phyloP scores from a whole-genome alignment of 2,329 filamentous ascomycete species.

The Verruconis gallopava region DNA sequence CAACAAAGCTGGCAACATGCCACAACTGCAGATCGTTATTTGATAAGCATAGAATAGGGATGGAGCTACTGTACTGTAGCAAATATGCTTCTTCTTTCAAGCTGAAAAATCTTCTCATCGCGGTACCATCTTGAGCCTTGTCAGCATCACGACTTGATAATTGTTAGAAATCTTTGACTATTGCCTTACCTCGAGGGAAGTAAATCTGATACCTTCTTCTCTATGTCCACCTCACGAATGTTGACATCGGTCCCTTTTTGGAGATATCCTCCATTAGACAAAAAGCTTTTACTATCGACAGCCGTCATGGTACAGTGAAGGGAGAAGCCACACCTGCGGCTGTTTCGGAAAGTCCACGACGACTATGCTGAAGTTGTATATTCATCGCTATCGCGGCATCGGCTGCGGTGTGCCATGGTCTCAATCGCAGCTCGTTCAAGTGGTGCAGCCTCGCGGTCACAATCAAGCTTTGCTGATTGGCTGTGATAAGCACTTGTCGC shows the following conservation, averaged over 20 bases:
- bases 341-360: too few relatives aligned
- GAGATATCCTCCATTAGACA: not conserved
- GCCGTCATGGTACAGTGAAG: not conserved
- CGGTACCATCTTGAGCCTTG: not conserved
- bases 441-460: too few relatives aligned
- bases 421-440: too few relatives aligned
- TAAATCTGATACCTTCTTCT: constrained; percentile 1
- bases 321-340: too few relatives aligned
- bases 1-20: not conserved
- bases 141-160: not conserved
- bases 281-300: not conserved
- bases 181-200: not conserved
- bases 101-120: not conserved
- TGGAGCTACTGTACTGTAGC: not conserved
- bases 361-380: too few relatives aligned
- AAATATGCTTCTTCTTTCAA: not conserved
- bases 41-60: not conserved
- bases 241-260: not conserved
- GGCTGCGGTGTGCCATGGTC: too few relatives aligned
- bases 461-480: too few relatives aligned
- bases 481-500: too few relatives aligned
- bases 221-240: not conserved
- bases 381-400: too few relatives aligned
- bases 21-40: not conserved
- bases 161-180: not conserved